Percentiles rank a stretch among this genome's conserved stretches.
Conservation (phyloP, 2,329 filamentous ascomycete species). For the Sporothrix dimorphospora region DNA sequence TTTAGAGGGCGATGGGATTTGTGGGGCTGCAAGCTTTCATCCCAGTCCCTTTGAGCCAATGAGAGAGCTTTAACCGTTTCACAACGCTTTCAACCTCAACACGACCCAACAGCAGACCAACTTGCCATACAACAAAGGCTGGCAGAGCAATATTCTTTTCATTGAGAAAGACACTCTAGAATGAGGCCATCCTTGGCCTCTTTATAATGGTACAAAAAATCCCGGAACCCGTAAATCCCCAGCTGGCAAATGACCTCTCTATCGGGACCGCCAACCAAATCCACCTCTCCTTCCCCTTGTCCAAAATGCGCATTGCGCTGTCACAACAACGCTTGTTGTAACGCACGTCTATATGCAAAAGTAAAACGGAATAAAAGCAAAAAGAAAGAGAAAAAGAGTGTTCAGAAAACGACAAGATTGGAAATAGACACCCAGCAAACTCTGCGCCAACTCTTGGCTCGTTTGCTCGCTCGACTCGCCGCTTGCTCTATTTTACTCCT, state of each 20-base stretch:
- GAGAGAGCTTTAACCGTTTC: background rate
- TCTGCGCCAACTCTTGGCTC: constrained; percentile 15
- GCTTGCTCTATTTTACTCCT: constrained; percentile 39
- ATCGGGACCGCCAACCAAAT: background rate
- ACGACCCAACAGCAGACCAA: background rate
- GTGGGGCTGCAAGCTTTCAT: background rate
- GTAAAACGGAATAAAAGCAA: background rate
- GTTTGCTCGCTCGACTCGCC: background rate
- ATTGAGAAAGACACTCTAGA: background rate
- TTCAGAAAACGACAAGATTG: background rate
- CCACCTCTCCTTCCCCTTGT: background rate
- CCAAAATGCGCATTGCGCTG: background rate
- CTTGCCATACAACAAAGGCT: no score
- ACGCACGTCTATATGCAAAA: constrained; percentile 15
- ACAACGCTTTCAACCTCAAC: background rate
- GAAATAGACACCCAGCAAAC: constrained; percentile 21
- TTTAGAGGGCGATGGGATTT: background rate
- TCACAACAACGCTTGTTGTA: constrained; percentile 14
- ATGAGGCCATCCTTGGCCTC: background rate
- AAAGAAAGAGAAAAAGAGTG: background rate
- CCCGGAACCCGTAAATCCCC: background rate
- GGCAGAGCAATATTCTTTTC: background rate
- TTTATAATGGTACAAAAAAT: background rate
- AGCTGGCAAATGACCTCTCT: background rate
- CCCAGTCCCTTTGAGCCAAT: background rate